Conservation (phyloP, 2,329 filamentous ascomycete genomes). For the Diplodia seriata region DNA sequence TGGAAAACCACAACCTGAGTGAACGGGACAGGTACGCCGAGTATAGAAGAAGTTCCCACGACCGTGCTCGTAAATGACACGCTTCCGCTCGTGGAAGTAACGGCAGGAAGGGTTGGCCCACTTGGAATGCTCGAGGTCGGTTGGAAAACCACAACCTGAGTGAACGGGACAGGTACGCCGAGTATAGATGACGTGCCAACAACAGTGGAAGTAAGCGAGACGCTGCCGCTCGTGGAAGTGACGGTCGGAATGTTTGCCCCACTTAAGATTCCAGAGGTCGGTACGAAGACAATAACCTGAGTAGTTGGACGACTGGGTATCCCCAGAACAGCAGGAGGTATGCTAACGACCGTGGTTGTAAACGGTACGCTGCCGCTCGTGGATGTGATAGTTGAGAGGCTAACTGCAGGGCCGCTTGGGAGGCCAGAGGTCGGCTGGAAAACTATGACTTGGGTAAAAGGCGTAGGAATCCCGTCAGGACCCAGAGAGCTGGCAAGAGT, state of each 20-base stretch:
- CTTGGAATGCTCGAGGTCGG: not conserved
- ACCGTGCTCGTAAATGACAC: not conserved
- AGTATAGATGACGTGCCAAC: not conserved
- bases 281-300: slow-evolving; percentile 1
- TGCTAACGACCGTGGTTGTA: not conserved
- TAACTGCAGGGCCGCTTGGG: too few relatives aligned
- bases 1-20: too few relatives aligned
- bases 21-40: too few relatives aligned
- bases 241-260: not conserved
- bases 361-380: not conserved
- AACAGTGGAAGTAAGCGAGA: not conserved
- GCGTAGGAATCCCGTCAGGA: not conserved
- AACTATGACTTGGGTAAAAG: not conserved
- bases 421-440: not conserved
- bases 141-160: not conserved
- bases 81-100: not conserved
- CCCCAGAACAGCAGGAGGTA: too few relatives aligned
- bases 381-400: not conserved
- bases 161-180: too few relatives aligned
- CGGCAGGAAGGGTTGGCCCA: not conserved
- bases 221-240: not conserved
- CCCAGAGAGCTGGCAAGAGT: not conserved
- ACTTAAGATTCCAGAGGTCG: not conserved
- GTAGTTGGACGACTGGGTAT: not conserved
- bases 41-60: not conserved